A percentile compares a stretch with the other conserved stretches of the same genome.
These are phyloP conservation scores for Telfairia occidentalis DNA, from an alignment of 331 rosid genomes.

Conservation along the genomic window DNA sequence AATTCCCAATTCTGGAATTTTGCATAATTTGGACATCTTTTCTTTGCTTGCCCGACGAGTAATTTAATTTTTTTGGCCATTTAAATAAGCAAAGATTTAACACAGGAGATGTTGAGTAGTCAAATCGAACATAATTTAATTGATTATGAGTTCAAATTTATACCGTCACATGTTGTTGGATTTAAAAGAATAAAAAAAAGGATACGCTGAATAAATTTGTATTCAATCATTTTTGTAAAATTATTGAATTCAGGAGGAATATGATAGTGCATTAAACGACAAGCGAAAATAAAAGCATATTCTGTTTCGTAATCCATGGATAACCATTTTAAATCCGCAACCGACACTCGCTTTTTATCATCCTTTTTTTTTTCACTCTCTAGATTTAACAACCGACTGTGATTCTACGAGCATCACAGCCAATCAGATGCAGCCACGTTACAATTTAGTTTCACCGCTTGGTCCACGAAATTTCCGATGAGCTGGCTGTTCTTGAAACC, in stretches of 20 bases:
- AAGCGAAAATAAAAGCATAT: background rate
- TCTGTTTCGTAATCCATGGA: background rate
- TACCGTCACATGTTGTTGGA: too few relatives aligned
- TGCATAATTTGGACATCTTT: background rate
- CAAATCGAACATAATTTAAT: too few relatives aligned
- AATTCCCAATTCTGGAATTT: background rate
- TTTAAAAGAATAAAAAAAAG: too few relatives aligned
- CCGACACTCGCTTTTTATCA: background rate
- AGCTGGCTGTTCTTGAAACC: background rate
- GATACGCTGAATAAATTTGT: too few relatives aligned
- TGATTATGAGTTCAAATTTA: too few relatives aligned
- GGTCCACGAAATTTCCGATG: background rate
- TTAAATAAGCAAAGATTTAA: background rate
- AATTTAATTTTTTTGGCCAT: background rate
- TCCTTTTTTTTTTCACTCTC: background rate
- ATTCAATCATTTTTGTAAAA: too few relatives aligned
- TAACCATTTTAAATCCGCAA: background rate
- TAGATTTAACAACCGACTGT: background rate
- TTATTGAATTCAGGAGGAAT: too few relatives aligned
- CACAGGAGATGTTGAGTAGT: too few relatives aligned
- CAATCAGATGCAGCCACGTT: background rate
- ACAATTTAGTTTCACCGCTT: background rate
- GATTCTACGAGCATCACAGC: background rate
- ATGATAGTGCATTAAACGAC: background rate
- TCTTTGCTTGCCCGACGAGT: background rate